Percentiles rank a stretch among this genome's conserved stretches.
Conservation (phyloP, 768 basidiomycete species). For the Cantharellus cinnabarinus region DNA sequence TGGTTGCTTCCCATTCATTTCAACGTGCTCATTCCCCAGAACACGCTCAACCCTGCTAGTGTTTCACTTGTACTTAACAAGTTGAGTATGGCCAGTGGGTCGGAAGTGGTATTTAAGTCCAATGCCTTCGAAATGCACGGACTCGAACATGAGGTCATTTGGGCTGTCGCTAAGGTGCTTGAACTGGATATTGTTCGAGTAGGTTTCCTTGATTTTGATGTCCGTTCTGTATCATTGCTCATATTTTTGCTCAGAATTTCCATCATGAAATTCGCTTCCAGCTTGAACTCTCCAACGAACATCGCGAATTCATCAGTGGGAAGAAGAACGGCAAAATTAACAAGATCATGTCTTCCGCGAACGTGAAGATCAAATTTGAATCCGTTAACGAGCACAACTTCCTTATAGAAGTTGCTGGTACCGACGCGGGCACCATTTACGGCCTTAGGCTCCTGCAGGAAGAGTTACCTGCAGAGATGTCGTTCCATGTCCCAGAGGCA, state of each 20-base stretch:
- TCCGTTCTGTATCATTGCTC: background rate
- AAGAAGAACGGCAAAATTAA: conserved; percentile 99
- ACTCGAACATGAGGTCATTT: conserved; percentile 73
- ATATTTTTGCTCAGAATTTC: conserved; percentile 36
- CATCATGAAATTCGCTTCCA: conserved; percentile 97
- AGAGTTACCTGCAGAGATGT: conserved; percentile 94
- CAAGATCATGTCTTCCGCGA: conserved; percentile 96
- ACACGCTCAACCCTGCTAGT: conserved; percentile 50
- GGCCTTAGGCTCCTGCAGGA: conserved; percentile 83
- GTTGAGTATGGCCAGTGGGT: conserved; percentile 69
- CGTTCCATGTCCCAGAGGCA: conserved; percentile 93
- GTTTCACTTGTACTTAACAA: conserved; percentile 72
- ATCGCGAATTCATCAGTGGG: conserved; percentile 94
- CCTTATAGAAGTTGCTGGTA: conserved; percentile 76
- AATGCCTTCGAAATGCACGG: conserved; percentile 98
- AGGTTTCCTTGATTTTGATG: conserved; percentile 7
- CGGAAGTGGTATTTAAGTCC: conserved; percentile 89
- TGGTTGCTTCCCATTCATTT: conserved; percentile 90
- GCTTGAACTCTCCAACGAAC: conserved; percentile 92
- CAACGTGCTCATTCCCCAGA: conserved; percentile 75
- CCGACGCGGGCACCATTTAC: conserved; percentile 54
- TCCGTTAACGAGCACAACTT: conserved; percentile 94
- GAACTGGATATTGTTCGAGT: conserved; percentile 88
- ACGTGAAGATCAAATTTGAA: conserved; percentile 97
- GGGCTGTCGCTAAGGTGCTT: conserved; percentile 66